Evolutionary conservation across 495 filamentous ascomycete genomes (phyloP), one percentile per base, ranked within the genome.

Genomic region (Aspergillus cristatus): DNA sequence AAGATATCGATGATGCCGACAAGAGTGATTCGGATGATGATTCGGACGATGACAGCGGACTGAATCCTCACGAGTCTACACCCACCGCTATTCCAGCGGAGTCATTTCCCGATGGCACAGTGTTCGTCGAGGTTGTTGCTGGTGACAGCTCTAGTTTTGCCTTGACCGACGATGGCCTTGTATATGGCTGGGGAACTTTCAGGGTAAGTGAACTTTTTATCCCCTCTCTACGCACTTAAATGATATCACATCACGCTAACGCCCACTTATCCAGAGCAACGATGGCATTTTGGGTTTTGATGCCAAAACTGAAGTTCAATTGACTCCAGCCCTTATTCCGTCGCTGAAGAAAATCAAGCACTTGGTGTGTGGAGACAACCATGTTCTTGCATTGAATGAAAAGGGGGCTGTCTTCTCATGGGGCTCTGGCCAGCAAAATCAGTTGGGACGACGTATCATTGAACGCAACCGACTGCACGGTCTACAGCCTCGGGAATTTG

Each of bases 121-220:
- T 62, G 4, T 79, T 81, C 48, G 67, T 72, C 17, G 60, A 77
- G 45, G 69, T 83, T 20, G 69, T 72, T 38, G 76, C 77, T 43
- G 75, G 75, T 14, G 80, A 84, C 46, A 81, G 76, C 46, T 62
- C 65, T 25, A 74, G 72, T 24, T 80, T 83, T 53, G 80, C 71
- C 28, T 54, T 84, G 14, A 84, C 80, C 10, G 71, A 81, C 37
- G 71, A 78, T 35, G 80, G 80, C 25, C 54, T 58, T 14, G 77
- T 84, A 18, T 83, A 76, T 50, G 80, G 79, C 18, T 84, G 80
- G 80, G 80, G 80, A 41, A 78, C 75, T n/a, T 84, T 83, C 58
- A 58, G 72, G 33, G 76, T 79, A 64, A 62, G 75, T 44, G n/a
- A n/a, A n/a, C 11, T 22, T 30, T 34, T 38, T 14, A 7, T 24